Percentiles rank a stretch among this genome's conserved stretches.
phyloP scores from a whole-genome alignment of 495 filamentous ascomycete species.

The Penicillium pulvis region DNA sequence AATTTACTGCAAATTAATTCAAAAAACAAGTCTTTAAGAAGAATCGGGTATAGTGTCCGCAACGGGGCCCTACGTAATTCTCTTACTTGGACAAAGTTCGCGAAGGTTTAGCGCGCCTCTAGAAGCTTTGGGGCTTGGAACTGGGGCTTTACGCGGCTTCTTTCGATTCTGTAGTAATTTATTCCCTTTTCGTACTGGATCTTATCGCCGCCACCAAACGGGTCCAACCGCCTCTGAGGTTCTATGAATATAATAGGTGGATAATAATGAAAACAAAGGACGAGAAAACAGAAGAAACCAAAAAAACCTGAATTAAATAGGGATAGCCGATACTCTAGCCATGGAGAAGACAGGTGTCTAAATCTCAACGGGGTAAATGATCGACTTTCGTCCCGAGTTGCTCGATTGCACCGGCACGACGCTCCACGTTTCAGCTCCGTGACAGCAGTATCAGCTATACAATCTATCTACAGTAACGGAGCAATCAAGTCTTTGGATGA shows the following conservation, averaged over 20 bases:
- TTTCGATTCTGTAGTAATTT: neutral
- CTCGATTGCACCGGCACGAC: no score
- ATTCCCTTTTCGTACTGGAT: neutral
- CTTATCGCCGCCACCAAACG: neutral
- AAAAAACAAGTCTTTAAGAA: neutral
- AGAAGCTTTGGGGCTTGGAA: conserved; percentile 1
- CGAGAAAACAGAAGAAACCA: neutral
- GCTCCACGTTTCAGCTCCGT: neutral
- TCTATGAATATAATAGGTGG: neutral
- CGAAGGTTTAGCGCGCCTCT: conserved; percentile 1
- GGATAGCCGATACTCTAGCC: neutral
- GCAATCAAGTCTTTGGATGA: neutral
- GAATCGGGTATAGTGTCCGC: conserved; percentile 5
- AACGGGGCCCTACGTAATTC: conserved; percentile 1
- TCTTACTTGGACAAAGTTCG: neutral
- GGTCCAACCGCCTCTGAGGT: no score
- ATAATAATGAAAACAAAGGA: neutral
- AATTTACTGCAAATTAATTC: conserved; percentile 1
- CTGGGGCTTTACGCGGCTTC: neutral
- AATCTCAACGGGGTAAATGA: neutral
- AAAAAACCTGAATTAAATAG: neutral
- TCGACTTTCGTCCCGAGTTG: neutral
- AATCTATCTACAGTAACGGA: neutral
- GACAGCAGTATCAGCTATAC: neutral
- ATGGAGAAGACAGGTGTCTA: neutral